Evolutionary conservation across 768 basidiomycete genomes (phyloP), one percentile per base, ranked within the genome.

Genomic region (Lepiota brunneoincarnata): DNA sequence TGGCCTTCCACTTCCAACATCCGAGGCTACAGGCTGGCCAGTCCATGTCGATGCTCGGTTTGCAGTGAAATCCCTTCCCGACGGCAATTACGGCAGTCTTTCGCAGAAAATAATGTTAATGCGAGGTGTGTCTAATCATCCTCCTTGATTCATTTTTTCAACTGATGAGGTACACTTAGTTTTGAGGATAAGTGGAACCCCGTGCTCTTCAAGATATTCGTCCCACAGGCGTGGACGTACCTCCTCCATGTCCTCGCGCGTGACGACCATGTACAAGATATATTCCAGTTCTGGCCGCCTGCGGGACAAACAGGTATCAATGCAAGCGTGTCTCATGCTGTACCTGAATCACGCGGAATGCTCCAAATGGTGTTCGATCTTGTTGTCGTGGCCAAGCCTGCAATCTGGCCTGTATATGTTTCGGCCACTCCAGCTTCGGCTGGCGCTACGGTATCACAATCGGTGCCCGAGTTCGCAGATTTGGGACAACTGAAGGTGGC

Each of bases 101-200:
- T 64, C 10, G 78, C 78, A 52, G 68, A 59, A 11, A 74, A 73
- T 12, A 59, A 72, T 12, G 69, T 71, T 1, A 58, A 6, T 5
- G 24, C 20, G 11, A 7, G 5, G 12, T 18, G 6, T 28, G 11
- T 20, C 9, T n/a, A 12, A 2, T 2, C n/a, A n/a, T n/a, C 21
- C 17, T 43, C 42, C 42, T 14, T 23, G 21, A 45, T n/a, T 24
- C 20, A 7, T 3, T n/a, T 18, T 17, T 44, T 24, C 43, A 45
- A 2, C 44, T 24, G 28, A 21, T 23, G 39, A 9, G 28, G 3
- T 31, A 9, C 36, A 24, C 36, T 23, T 55, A 82, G 80, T 24
- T 63, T 77, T 12, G 63, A 75, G 9, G 67, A 77, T 1, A 69
- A 71, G 59, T 82, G 80, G 80, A 82, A 82, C 55, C 61, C 59